Evolutionary conservation across 2,329 filamentous ascomycete species (phyloP).

Genomic region (Hyphodiscus sp.): DNA sequence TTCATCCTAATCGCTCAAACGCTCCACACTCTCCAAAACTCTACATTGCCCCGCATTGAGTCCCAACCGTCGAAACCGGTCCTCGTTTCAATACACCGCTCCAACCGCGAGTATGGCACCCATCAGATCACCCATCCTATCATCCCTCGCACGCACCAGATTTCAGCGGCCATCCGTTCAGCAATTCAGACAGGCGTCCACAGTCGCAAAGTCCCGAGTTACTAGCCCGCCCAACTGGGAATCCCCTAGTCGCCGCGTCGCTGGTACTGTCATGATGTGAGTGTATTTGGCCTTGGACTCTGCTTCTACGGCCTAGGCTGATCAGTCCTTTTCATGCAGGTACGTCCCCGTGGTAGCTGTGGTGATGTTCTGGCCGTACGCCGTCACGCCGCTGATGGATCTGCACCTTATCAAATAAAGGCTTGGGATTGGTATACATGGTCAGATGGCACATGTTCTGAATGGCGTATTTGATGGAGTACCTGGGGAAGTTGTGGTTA

Average conservation of each 20-base stretch:
- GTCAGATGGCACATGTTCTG: background rate
- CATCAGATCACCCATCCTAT: constrained; percentile 6
- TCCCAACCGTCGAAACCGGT: background rate
- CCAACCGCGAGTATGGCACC: background rate
- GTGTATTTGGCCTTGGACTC: background rate
- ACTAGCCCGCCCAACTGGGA: constrained; percentile 11
- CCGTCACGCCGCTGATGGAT: background rate
- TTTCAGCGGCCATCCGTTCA: constrained; percentile 5
- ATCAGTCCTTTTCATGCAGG: background rate
- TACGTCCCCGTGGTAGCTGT: background rate
- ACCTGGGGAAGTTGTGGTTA: no score
- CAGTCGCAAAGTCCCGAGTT: background rate
- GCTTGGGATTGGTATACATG: background rate
- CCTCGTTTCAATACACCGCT: background rate
- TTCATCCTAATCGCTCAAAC: background rate
- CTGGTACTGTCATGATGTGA: constrained; percentile 19
- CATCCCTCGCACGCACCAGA: constrained; percentile 12
- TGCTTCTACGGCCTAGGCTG: background rate
- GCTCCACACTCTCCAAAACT: background rate
- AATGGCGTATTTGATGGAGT: background rate
- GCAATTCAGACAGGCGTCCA: constrained; percentile 4
- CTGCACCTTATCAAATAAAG: background rate
- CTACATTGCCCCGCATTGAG: background rate
- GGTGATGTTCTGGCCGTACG: background rate
- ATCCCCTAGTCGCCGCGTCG: constrained; percentile 15